phyloP scores from a whole-genome alignment of 768 basidiomycete genomes.

The Symmetrospora coprosmae region DNA sequence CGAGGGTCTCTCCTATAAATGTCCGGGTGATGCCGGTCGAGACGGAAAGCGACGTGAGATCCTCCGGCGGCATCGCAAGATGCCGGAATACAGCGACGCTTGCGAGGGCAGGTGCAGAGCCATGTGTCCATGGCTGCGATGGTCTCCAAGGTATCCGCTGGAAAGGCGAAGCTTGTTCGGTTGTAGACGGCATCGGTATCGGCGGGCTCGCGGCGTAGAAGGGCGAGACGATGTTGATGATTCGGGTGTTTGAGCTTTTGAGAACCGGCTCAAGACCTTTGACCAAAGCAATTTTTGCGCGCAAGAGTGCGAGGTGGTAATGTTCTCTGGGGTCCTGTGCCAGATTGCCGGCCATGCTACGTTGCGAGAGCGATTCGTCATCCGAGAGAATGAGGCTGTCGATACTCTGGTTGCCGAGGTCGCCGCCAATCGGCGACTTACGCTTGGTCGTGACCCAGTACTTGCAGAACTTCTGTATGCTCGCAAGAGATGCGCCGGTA shows the following conservation, averaged over 20 bases:
- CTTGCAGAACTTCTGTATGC: constrained; percentile 56
- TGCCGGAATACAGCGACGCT: constrained; percentile 53
- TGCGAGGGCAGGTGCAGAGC: constrained; percentile 54
- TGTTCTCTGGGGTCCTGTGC: not conserved
- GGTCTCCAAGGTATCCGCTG: constrained; percentile 36
- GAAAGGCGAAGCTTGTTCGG: not conserved
- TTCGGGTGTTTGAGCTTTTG: constrained; percentile 37
- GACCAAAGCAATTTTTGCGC: not conserved
- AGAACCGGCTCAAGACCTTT: constrained; percentile 6
- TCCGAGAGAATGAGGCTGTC: constrained; percentile 67
- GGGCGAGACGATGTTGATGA: constrained; percentile 71
- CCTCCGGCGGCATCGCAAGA: constrained; percentile 69
- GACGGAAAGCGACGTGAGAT: constrained; percentile 57
- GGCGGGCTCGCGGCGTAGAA: constrained; percentile 70
- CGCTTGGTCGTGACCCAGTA: constrained; percentile 48
- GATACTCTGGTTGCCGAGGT: constrained; percentile 45
- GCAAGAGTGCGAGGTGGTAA: not conserved
- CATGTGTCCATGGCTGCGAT: constrained; percentile 41
- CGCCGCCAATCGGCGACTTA: constrained; percentile 32
- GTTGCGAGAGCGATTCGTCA: constrained; percentile 56
- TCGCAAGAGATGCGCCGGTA: constrained; percentile 43
- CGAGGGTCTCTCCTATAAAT: constrained; percentile 14
- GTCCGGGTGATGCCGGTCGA: constrained; percentile 61
- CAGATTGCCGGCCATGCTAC: constrained; percentile 34
- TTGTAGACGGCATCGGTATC: constrained; percentile 17